phyloP scores from a whole-genome alignment of 177 flowering plant genomes.

The Vitis hybrid region DNA sequence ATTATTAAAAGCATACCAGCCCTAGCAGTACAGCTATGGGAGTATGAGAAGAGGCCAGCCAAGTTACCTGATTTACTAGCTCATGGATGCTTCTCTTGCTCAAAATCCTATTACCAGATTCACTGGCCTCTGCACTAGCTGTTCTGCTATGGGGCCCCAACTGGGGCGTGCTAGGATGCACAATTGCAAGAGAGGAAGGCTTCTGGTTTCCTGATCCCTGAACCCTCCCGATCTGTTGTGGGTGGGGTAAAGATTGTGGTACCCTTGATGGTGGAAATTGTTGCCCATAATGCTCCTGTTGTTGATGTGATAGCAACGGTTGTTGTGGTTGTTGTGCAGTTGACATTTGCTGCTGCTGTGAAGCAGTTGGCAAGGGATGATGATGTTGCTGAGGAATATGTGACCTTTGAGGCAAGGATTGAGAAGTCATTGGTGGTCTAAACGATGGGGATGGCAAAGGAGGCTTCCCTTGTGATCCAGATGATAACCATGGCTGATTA shows the following conservation, averaged over 20 bases:
- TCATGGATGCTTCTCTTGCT: constrained; percentile 92
- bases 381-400: constrained; percentile 61
- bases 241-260: constrained; percentile 47
- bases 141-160: constrained; percentile 29
- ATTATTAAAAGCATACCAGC: too few species aligned
- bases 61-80: constrained; percentile 67
- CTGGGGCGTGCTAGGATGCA: constrained; percentile 36
- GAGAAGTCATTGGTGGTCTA: constrained; percentile 55
- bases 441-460: constrained; percentile 62
- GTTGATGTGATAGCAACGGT: constrained; percentile 41
- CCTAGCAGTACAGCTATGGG: background rate
- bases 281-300: constrained; percentile 56
- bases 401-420: constrained; percentile 61
- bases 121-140: constrained; percentile 43
- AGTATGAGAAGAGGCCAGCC: background rate
- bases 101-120: constrained; percentile 56
- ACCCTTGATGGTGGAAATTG: constrained; percentile 49
- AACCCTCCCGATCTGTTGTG: constrained; percentile 48
- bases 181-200: constrained; percentile 33
- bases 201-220: constrained; percentile 56
- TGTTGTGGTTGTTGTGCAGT: constrained; percentile 52
- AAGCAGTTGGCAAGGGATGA: constrained; percentile 30
- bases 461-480: constrained; percentile 66
- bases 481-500: constrained; percentile 78
- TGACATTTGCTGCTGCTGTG: constrained; percentile 50